Evolutionary conservation across 1,139 yeast species (phyloP), one percentile per base, ranked within the genome.

Genomic region (Petasospora fabianii): DNA sequence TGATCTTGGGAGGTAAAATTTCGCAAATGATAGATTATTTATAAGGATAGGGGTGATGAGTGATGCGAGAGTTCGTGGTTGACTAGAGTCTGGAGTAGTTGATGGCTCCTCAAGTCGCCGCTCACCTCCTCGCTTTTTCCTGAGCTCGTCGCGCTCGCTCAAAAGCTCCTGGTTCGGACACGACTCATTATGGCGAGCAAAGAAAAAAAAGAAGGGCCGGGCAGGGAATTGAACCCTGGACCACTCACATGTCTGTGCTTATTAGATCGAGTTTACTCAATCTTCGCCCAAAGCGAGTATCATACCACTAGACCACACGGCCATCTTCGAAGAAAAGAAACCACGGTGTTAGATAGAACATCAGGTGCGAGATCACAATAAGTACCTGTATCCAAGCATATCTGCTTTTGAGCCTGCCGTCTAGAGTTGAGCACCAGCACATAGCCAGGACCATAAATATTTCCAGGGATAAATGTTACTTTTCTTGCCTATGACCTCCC

Each of bases 271-370:
- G 48, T 44, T 31, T 24, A 15, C 41, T 46, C 34, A 24, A 22
- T 38, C 47, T 45, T 47, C 50, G 50, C 54, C 54, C 54, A 50
- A 50, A 50, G 54, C 54, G 54, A 49, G 54, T 47, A 50, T 50
- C 54, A 50, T 50, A 49, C 54, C 52, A 49, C 53, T 50, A 50
- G 55, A 50, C 55, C 55, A 50, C 49, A 34, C 53, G 51, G 53
- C 55, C 55, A 32, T 28, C 35, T 48, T 40, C 34, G 36, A 35
- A 21, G 18, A 10, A 10, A 8, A 10, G 10, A 12, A 21, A 14
- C 13, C 22, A 11, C 27, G 14, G 8, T 9, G n/a, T n/a, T 24
- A 6, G 27, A 24, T 24, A 11, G n/a, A 12, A 6, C 12, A 24
- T 10, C 27, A 11, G n/a, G n/a, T n/a, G n/a, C n/a, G n/a, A n/a